Evolutionary conservation across 202 grass and related monocot genomes (phyloP).

Genomic region (Setaria viridis): DNA sequence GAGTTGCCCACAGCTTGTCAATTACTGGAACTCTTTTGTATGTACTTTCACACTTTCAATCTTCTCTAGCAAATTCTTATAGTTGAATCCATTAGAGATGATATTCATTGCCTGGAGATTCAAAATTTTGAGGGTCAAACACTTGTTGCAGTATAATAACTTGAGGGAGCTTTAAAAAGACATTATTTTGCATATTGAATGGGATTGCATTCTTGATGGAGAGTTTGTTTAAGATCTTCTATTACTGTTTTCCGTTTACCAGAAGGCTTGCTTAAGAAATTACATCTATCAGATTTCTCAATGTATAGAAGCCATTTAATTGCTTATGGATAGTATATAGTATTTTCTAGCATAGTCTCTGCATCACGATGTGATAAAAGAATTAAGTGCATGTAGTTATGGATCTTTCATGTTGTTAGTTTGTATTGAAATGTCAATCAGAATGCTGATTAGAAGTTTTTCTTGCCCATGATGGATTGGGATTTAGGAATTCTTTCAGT

Average conservation of each 20-base stretch:
- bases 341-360: not conserved
- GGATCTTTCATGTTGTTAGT: slow-evolving; percentile 3
- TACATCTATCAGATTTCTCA: not conserved
- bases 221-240: not conserved
- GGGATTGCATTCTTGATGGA: not conserved
- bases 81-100: not conserved
- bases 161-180: slow-evolving; percentile 19
- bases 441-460: slow-evolving; percentile 8
- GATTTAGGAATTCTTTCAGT: slow-evolving; percentile 24
- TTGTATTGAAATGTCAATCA: slow-evolving; percentile 18
- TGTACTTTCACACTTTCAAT: slow-evolving; percentile 40
- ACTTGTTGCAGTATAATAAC: slow-evolving; percentile 22
- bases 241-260: slow-evolving; percentile 4
- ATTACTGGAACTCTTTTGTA: slow-evolving; percentile 90
- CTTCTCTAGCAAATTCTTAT: slow-evolving; percentile 31
- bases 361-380: slow-evolving; percentile 30
- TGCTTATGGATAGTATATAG: not conserved
- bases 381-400: slow-evolving; percentile 1
- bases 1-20: slow-evolving; percentile 70
- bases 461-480: not conserved
- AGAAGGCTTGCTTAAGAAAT: not conserved
- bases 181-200: slow-evolving; percentile 8
- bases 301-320: not conserved
- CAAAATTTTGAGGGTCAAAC: not conserved
- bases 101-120: not conserved